Conservation (phyloP, 805 yeast species). For the Candida berthetii region DNA sequence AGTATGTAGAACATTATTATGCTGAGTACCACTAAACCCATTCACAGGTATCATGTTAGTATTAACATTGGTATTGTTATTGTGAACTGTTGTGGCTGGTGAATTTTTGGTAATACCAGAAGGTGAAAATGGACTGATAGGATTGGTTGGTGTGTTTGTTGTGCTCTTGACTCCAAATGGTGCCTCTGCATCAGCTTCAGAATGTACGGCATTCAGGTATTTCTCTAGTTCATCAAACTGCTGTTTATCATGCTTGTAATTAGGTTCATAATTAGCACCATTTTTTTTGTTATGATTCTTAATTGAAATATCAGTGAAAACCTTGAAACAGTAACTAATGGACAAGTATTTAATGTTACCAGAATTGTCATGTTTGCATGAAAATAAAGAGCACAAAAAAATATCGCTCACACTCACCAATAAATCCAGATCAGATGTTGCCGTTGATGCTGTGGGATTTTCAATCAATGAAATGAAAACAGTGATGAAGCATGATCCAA, state of each 20-base stretch:
- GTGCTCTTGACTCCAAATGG: no score
- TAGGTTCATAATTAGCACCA: not conserved
- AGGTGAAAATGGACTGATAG: no score
- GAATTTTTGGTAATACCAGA: no score
- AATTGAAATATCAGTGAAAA: not conserved
- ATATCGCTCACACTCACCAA: not conserved
- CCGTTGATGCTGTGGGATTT: not conserved
- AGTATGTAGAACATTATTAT: no score
- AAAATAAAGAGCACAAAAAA: not conserved
- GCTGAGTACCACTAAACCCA: no score
- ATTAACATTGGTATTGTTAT: no score
- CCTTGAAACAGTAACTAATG: not conserved
- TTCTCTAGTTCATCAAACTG: no score
- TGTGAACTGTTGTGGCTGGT: no score
- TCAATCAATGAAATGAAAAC: not conserved
- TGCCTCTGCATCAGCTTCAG: no score
- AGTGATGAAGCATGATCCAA: not conserved
- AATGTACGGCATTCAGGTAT: no score
- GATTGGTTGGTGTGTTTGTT: no score
- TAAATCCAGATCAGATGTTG: not conserved
- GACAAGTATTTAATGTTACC: not conserved
- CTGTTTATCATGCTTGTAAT: not conserved
- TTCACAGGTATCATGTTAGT: no score
- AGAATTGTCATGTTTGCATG: not conserved
- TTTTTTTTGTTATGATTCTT: not conserved